Evolutionary conservation across 306 rosid genomes (phyloP), one percentile per base, ranked within the genome.

Genomic region (Inga laurina): DNA sequence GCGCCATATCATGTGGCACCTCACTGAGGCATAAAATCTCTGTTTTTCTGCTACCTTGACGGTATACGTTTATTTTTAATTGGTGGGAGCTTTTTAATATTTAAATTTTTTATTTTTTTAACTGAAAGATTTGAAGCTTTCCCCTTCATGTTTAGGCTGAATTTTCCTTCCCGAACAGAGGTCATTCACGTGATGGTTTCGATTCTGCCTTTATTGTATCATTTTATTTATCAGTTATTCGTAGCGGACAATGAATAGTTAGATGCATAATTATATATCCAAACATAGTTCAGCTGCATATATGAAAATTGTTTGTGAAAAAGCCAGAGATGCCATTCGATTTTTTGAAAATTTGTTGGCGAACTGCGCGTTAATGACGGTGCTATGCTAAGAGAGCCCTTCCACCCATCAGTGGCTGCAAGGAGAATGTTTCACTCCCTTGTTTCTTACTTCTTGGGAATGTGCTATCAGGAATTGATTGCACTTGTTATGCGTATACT

Each of bases 251-350:
- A 21, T 80, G 69, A 67, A 69, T 34, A 4, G 32, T 32, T 62
- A 49, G 41, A 80, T 74, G 22, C 66, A n/a, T 22, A 10, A 21
- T 22, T 10, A 22, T 22, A 22, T 51, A 27, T 77, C 67, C 22
- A 39, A 70, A 34, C 84, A 21, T 24, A 14, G 51, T 4, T 83
- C 13, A 59, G 79, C 62, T 32, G 30, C 52, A 52, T 74, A 52
- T 65, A 19, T 54, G 57, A 72, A 79, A 61, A 68, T 45, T 65
- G 41, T 56, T n/a, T 54, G 76, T 81, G 85, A 78, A 39, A 46
- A 32, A 72, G 71, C 79, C 44, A 68, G 68, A 48, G 57, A 72
- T 77, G 70, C 59, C 72, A 7, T 62, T 37, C 39, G 54, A 49
- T 32, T 30, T 69, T 74, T 27, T 61, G 27, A 32, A 74, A 22